Base-by-base conservation (phyloP, 208 protist species). In the Trypanosoma boissoni region DNA sequence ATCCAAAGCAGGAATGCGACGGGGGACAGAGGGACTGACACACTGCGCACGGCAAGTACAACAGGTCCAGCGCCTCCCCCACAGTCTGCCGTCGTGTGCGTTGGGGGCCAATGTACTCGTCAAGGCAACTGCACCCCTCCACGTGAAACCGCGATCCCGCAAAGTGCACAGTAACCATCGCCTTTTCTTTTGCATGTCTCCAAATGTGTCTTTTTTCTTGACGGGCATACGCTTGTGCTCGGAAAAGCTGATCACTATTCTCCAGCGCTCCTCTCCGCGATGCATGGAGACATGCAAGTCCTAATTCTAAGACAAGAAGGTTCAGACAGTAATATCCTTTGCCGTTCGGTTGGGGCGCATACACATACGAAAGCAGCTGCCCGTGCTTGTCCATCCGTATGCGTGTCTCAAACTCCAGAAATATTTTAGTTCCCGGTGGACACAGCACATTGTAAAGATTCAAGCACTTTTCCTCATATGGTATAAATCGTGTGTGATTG, bases 321-420 rank as follows among this genome's bases (percentile, higher is more conserved):
- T 86, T 86, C 12, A 80, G 39, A 67, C 72, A 80, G 12, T 74
- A 20, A 50, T 60, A 86, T 7, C 68, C 72, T 16, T 57, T 53
- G 3, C 34, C 34, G 12, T 21, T 16, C 1, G 66, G 61, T 48
- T 74, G 76, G 0, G 49, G 18, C n/a, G 74, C 57, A 12, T 71
- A 86, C 2, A 86, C 56, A 44, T 68, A 71, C 0, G 74, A 66
- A 21, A 86, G 60, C 9, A 72, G 41, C 5, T 73, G 67, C 2
- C 64, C 67, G 61, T 86, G 66, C 2, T 52, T 64, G 67, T 86
- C 79, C 39, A 42, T 67, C 21, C 62, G 42, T 39, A 53, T 62
- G 0, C 32, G 29, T 2, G n/a, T 20, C 39, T 54, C 63, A 20
- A 50, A 39, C 34, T 39, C 34, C 34, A 39, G 12, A 39, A 39